Base-by-base conservation (phyloP, 345 rosid species). In the Eucalyptus dawsonii region DNA sequence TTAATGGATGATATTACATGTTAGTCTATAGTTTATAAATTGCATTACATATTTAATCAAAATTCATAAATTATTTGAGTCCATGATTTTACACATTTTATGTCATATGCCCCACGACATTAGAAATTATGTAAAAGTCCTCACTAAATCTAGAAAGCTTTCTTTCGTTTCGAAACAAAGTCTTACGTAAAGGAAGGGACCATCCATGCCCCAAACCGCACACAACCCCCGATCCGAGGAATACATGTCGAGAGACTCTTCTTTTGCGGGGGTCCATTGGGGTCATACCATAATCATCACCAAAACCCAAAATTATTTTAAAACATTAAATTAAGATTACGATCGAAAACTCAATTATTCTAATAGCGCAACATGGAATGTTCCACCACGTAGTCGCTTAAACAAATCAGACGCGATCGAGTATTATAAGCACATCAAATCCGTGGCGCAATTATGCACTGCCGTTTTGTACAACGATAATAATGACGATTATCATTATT, bases 1-100 rank as follows among this genome's bases (percentile, higher is more conserved):
- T 60, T 60, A 0, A 60, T 0, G 0, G 1, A 60, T 3, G 0
- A 12, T 2, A 27, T 60, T 27, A 12, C 4, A 60, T 5, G 7
- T 27, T 2, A 1, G 0, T 11, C 0, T 24, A 10, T 22, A 4
- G 3, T 56, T 9, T 24, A 56, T 24, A 9, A 56, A 56, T 0
- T 0, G 0, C 3, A 56, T 56, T 56, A 0, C 1, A 56, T 4
- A 22, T 56, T 56, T 22, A 11, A 56, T 56, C n/a, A 11, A 60
- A 60, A 0, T 3, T 27, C 4, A 60, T 11, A 3, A 13, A 29
- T 2, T 13, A 60, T 27, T 13, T 2, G 16, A 27, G 31, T 60
- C 4, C 1, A 0, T 6, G 34, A 29, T 31, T 69, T 34, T 34
- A 69, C 37, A 11, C 24, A 13, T 9, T 72, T 72, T 3, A 17